Base-by-base conservation (phyloP, 164 flowering plant species). In the Annona squamosa region DNA sequence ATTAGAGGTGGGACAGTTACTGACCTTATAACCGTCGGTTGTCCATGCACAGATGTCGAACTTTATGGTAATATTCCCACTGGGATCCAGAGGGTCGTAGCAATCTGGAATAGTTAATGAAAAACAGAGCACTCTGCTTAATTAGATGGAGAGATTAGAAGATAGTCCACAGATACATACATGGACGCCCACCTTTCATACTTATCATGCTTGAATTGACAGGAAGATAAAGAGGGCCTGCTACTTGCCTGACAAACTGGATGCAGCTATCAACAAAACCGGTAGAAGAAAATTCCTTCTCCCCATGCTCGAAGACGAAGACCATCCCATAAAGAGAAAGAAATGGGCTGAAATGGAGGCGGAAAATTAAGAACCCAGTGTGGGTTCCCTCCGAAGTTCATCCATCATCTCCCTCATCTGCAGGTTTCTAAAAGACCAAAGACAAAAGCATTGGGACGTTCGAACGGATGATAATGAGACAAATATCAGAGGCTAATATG, bases 1-100 rank as follows among this genome's bases (percentile, higher is more conserved):
- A 26, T 26, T 26, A 26, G 37, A 26, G 37, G 37, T 26, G 37
- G 37, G 37, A 26, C 37, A 26, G 0, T 26, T 63, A 83, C 87
- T 80, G 4, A 86, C 90, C 87, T 70, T 63, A 79, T 89, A 87
- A 26, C 89, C 90, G 74, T 81, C 85, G 7, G 3, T 5, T 48
- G 78, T 78, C 76, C 81, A 82, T 47, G 75, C 5, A n/a, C 62
- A 10, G 68, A 84, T 84, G 65, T 89, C 91, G 37, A 83, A 85
- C 68, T 85, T 85, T 46, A 89, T 77, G 3, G 91, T 84, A 46
- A 89, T 76, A 71, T 87, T 89, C 65, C 93, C 91, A 68, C 78
- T 80, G 4, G 93, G 91, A 82, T 89, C 93, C 84, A 89, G 63
- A 16, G 88, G 87, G 52, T 89, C 93, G 70, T 80, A 87, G 76